Conservation (phyloP, 202 grass and related monocot species). For the Dendrocalamus latiflorus region DNA sequence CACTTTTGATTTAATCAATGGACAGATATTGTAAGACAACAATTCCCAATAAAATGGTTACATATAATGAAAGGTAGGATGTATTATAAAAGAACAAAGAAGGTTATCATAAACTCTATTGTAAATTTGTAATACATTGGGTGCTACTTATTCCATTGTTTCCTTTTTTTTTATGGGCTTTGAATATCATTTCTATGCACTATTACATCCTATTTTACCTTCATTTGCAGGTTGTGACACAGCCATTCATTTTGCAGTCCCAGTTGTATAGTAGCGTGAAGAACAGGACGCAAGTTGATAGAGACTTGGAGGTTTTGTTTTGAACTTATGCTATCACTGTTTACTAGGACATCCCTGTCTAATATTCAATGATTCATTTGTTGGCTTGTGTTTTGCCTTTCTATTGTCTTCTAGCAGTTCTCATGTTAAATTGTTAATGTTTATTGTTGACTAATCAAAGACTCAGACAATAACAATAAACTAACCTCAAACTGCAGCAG, state of each 20-base stretch:
- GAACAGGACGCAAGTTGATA: constrained; percentile 85
- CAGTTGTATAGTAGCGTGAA: constrained; percentile 81
- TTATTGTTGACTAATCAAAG: not conserved
- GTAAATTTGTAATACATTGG: not conserved
- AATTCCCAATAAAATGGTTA: not conserved
- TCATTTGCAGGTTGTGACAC: constrained; percentile 44
- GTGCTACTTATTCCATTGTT: no score
- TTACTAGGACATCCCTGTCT: not conserved
- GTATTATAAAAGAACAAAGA: not conserved
- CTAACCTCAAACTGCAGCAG: not conserved
- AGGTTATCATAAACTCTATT: not conserved
- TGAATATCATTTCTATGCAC: not conserved
- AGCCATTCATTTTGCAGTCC: constrained; percentile 69
- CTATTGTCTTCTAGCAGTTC: not conserved
- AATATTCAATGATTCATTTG: not conserved
- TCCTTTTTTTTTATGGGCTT: not conserved
- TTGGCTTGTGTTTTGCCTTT: not conserved
- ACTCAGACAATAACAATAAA: not conserved
- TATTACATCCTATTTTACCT: constrained; percentile 5
- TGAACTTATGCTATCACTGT: constrained; percentile 14
- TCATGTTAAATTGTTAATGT: not conserved
- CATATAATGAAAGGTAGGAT: not conserved
- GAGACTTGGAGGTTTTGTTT: constrained; percentile 79
- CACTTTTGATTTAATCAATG: not conserved
- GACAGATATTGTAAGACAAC: not conserved